Percentiles rank a stretch among this genome's conserved stretches.
Conservation (phyloP, 1,284 basidiomycete genomes). For the Mycosarcoma mackinlayi region DNA sequence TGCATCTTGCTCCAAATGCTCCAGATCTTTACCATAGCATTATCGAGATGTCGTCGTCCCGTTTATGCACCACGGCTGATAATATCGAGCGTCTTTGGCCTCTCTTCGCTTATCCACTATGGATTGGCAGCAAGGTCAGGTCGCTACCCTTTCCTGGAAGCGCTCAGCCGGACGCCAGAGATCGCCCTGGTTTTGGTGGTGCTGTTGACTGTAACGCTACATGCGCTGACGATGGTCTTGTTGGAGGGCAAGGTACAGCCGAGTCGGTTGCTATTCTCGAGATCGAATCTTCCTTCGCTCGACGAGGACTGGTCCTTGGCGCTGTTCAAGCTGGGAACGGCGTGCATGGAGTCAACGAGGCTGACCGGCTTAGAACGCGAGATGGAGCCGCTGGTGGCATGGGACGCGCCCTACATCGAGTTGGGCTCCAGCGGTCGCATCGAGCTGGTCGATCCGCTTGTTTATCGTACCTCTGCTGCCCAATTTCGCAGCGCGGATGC, state of each 20-base stretch:
- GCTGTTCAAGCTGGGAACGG: constrained; percentile 61
- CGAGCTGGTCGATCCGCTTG: constrained; percentile 23
- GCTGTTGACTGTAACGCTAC: constrained; percentile 51
- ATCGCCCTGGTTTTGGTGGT: constrained; percentile 49
- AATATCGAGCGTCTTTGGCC: constrained; percentile 53
- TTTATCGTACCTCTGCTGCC: neutral
- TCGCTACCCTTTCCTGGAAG: constrained; percentile 58
- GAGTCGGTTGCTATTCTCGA: constrained; percentile 48
- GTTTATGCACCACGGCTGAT: constrained; percentile 46
- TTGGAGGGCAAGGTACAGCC: constrained; percentile 48
- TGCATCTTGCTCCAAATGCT: constrained; percentile 56
- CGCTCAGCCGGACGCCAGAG: constrained; percentile 55
- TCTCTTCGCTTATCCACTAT: constrained; percentile 52
- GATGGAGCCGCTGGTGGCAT: constrained; percentile 46
- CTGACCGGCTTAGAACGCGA: constrained; percentile 57
- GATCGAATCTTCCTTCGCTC: constrained; percentile 47
- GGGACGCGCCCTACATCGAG: constrained; percentile 59
- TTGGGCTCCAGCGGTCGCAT: constrained; percentile 40
- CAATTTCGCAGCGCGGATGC: neutral
- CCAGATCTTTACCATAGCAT: constrained; percentile 46
- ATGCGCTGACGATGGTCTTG: constrained; percentile 59
- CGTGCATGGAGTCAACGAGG: constrained; percentile 63
- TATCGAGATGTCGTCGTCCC: constrained; percentile 35
- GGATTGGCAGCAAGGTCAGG: constrained; percentile 34
- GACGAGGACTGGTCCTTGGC: constrained; percentile 62